A percentile compares a stretch with the other conserved stretches of the same genome.
Evolutionary conservation across 2,329 filamentous ascomycete genomes (phyloP).

Genomic region (Rhinocladiella similis): DNA sequence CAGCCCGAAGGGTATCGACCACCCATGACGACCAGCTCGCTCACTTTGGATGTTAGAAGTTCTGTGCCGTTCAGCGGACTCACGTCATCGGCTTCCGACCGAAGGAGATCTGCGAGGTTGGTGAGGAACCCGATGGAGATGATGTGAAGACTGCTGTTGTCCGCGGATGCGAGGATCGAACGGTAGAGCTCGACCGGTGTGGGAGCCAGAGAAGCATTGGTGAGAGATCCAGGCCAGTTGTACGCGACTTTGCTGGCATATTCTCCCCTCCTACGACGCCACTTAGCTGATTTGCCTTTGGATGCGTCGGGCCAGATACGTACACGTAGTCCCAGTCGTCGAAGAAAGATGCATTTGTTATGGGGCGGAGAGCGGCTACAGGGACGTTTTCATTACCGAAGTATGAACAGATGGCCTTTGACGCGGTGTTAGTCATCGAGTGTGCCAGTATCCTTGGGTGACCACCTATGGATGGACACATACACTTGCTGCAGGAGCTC

Average conservation of each 20-base stretch:
- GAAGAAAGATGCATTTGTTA: constrained; percentile 10
- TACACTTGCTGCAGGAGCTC: constrained; percentile 10
- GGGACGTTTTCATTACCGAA: constrained; percentile 8
- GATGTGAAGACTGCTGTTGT: constrained; percentile 7
- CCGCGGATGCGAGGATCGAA: constrained; percentile 4
- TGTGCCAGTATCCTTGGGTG: too few relatives aligned
- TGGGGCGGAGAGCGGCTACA: constrained; percentile 5
- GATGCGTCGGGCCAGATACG: background rate
- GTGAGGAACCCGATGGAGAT: constrained; percentile 11
- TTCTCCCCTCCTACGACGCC: constrained; percentile 5
- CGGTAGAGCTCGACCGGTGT: constrained; percentile 11
- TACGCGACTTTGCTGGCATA: constrained; percentile 12
- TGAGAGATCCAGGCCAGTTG: constrained; percentile 13
- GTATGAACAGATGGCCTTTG: constrained; percentile 8
- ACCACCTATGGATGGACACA: background rate
- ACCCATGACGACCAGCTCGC: constrained; percentile 11
- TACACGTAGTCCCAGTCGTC: constrained; percentile 14
- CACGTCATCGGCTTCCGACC: constrained; percentile 6
- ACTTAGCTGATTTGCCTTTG: too few relatives aligned
- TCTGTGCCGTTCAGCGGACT: constrained; percentile 5
- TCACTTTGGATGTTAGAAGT: constrained; percentile 7
- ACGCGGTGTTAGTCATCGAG: too few relatives aligned
- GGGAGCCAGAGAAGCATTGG: constrained; percentile 7
- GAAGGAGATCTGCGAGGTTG: constrained; percentile 4
- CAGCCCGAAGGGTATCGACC: constrained; percentile 10